A percentile compares a stretch with the other conserved stretches of the same genome.
phyloP scores from a whole-genome alignment of 495 filamentous ascomycete genomes.

The Neurospora cerealis region DNA sequence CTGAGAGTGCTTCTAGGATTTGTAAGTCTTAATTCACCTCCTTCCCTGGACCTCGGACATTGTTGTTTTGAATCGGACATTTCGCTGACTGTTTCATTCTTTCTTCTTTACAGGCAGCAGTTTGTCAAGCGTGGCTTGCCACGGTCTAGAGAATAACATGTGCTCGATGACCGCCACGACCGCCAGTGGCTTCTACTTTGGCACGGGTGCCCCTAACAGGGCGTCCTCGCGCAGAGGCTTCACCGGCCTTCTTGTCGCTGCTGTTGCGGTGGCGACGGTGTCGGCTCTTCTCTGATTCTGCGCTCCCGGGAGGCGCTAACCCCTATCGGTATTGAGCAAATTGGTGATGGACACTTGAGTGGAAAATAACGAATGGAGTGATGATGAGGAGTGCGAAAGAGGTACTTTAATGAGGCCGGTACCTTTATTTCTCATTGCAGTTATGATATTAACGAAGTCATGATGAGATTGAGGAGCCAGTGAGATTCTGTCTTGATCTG shows the following conservation, averaged over 20 bases:
- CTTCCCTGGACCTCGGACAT: background rate
- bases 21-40: slow-evolving; percentile 30
- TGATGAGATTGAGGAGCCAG: background rate
- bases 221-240: slow-evolving; percentile 17
- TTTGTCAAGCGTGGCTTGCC: slow-evolving; percentile 19
- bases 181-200: slow-evolving; percentile 18
- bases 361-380: background rate
- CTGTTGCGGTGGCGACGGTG: slow-evolving; percentile 5
- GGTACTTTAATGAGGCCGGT: background rate
- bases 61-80: background rate
- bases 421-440: background rate
- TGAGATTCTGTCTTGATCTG: background rate
- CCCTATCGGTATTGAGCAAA: background rate
- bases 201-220: slow-evolving; percentile 11
- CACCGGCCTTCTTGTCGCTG: slow-evolving; percentile 9
- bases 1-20: slow-evolving; percentile 47
- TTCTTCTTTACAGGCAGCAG: slow-evolving; percentile 14
- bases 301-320: background rate
- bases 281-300: background rate
- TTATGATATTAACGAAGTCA: background rate
- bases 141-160: slow-evolving; percentile 15
- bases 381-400: background rate
- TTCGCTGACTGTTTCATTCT: background rate
- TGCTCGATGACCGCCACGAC: slow-evolving; percentile 18
- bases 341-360: background rate